Evolutionary conservation across 257 asterid species (phyloP).

Genomic region (Vinca minor): DNA sequence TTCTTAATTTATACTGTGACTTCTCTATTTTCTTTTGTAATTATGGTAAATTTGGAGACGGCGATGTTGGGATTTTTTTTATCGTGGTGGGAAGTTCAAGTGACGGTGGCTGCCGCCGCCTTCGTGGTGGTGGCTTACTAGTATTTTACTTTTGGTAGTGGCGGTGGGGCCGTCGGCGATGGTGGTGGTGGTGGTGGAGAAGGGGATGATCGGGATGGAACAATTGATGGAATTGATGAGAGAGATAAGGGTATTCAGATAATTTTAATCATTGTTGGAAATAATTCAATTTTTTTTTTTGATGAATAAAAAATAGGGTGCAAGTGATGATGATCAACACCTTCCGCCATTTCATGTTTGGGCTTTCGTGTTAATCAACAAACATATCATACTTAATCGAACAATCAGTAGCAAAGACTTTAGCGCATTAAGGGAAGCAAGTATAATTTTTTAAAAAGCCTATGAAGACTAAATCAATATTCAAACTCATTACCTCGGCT

Average conservation of each 20-base stretch:
- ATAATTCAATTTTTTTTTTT: background rate
- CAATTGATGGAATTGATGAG: conserved; percentile 30
- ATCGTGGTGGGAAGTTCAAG: conserved; percentile 88
- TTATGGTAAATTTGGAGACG: conserved; percentile 27
- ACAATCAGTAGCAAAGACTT: too few relatives aligned
- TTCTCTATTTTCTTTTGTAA: background rate
- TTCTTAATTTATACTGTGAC: background rate
- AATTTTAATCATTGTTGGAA: background rate
- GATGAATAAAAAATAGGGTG: too few relatives aligned
- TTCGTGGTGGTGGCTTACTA: conserved; percentile 47
- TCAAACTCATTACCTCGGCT: too few relatives aligned
- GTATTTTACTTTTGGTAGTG: conserved; percentile 42
- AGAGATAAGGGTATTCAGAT: conserved; percentile 31
- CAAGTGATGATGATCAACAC: too few relatives aligned
- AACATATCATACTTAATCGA: too few relatives aligned
- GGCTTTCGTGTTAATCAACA: too few relatives aligned
- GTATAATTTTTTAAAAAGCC: too few relatives aligned
- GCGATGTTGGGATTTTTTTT: conserved; percentile 38
- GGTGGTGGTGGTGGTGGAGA: too few relatives aligned
- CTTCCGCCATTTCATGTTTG: too few relatives aligned
- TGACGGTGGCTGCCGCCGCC: conserved; percentile 59
- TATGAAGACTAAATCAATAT: too few relatives aligned
- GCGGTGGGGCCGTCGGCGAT: too few relatives aligned
- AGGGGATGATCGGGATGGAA: conserved; percentile 31
- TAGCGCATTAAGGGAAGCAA: too few relatives aligned